Base-by-base conservation (phyloP, 805 yeast species). In the Starmerella vaccinii region DNA sequence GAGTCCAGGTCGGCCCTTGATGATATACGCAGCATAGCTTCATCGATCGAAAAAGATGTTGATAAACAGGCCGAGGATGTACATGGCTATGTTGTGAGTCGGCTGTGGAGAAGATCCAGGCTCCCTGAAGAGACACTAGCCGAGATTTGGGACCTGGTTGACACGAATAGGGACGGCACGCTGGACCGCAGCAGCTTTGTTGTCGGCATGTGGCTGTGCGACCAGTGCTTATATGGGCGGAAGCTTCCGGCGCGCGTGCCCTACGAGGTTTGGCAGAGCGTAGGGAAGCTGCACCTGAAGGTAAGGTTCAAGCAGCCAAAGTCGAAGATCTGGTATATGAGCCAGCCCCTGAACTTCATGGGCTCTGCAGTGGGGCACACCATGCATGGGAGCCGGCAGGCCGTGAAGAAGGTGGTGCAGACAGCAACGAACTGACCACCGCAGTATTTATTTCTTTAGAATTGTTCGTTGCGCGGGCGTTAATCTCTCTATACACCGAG, bases 201-300 rank as follows among this genome's bases (percentile, higher is more conserved):
- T 29, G 90, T 89, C n/a, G 98, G 98, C 0, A 89, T 85, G 84
- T 92, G 98, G 98, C 67, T 89, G 4, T 89, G 92, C 2, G 99
- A 92, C 65, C 98, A 92, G 67, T 85, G 96, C 63, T 71, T 92
- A 13, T 92, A 90, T 63, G 98, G 98, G 0, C 73, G 95, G 35
- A 92, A 92, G 64, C 68, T 92, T 45, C 97, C 98, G 0, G 74
- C 76, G 52, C 67, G 67, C 34, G 76, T 92, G 5, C 80, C 76
- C 37, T 77, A 75, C 5, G 75, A 73, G 26, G 80, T 90, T 1
- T 92, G 97, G 97, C 75, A 77, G 39, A 84, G 94, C 64, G 84
- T 84, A 2, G 70, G 69, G 13, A 60, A 71, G 45, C 61, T 71
- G 37, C 69, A 70, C 43, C 69, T 71, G 41, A 61, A 66, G 52